Evolutionary conservation across 495 filamentous ascomycete genomes (phyloP).

Genomic region (Penicillium turbatum): DNA sequence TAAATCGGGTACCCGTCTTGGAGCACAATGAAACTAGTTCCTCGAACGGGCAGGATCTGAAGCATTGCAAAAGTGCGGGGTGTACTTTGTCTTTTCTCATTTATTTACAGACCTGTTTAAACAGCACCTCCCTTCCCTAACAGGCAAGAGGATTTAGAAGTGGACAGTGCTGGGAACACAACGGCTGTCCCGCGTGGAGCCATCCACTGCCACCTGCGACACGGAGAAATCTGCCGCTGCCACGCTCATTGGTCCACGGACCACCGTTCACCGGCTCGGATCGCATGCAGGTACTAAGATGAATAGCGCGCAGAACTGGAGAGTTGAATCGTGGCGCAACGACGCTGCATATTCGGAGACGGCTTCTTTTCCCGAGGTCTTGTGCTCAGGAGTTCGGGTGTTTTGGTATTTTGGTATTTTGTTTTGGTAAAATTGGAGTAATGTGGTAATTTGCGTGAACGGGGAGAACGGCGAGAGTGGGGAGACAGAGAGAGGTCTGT

Average conservation of each 20-base stretch:
- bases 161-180: constrained; percentile 1
- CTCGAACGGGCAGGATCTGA: neutral
- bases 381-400: neutral
- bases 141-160: neutral
- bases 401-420: no score
- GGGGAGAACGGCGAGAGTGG: neutral
- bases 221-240: constrained; percentile 23
- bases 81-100: neutral
- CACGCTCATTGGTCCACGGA: constrained; percentile 23
- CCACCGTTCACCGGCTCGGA: constrained; percentile 34
- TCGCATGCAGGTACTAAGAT: constrained; percentile 36
- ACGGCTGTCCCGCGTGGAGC: constrained; percentile 18
- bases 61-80: neutral
- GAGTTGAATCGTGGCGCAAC: constrained; percentile 9
- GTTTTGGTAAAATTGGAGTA: no score
- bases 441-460: no score
- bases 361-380: neutral
- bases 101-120: no score
- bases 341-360: constrained; percentile 10
- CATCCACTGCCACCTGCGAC: neutral
- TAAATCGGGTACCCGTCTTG: neutral
- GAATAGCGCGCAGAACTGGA: constrained; percentile 17
- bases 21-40: neutral
- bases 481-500: neutral
- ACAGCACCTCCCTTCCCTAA: no score